These are phyloP conservation scores for Cryptococcus sp. DNA, from an alignment of 1,284 basidiomycete species.

Conservation along the genomic window DNA sequence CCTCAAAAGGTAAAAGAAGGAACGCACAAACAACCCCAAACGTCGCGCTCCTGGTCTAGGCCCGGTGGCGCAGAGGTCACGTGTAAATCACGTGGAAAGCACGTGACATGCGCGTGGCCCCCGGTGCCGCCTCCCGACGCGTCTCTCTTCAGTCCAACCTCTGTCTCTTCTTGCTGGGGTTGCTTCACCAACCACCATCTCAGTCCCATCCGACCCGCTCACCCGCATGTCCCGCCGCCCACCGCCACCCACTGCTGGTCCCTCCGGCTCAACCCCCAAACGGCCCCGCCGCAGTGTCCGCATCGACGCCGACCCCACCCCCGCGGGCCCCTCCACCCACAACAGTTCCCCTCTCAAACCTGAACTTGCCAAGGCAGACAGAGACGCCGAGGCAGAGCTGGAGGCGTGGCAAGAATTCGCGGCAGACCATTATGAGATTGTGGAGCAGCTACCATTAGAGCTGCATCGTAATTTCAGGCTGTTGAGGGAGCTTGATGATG, in stretches of 20 bases:
- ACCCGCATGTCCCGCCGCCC: too few species aligned
- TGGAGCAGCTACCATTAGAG: conserved; percentile 82
- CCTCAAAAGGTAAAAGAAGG: too few species aligned
- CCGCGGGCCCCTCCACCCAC: background rate
- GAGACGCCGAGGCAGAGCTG: conserved; percentile 31
- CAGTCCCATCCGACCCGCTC: too few species aligned
- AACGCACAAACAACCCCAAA: too few species aligned
- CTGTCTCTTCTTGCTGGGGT: too few species aligned
- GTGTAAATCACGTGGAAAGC: too few species aligned
- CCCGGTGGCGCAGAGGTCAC: too few species aligned
- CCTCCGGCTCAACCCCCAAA: conserved; percentile 1
- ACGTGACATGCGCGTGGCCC: too few species aligned
- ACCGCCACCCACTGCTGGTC: background rate
- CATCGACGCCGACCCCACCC: background rate
- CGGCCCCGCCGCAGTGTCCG: background rate
- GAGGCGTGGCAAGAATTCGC: conserved; percentile 72
- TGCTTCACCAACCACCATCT: too few species aligned
- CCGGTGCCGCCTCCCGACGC: too few species aligned
- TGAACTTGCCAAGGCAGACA: background rate
- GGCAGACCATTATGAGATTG: conserved; percentile 75
- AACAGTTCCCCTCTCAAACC: background rate
- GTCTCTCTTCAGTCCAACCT: too few species aligned
- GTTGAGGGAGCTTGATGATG: conserved; percentile 75
- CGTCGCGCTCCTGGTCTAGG: too few species aligned
- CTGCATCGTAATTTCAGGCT: conserved; percentile 74